Percentiles rank a stretch among this genome's conserved stretches.
These are phyloP conservation scores for Calocybe indica DNA, from an alignment of 768 basidiomycete genomes.

Conservation along the genomic window DNA sequence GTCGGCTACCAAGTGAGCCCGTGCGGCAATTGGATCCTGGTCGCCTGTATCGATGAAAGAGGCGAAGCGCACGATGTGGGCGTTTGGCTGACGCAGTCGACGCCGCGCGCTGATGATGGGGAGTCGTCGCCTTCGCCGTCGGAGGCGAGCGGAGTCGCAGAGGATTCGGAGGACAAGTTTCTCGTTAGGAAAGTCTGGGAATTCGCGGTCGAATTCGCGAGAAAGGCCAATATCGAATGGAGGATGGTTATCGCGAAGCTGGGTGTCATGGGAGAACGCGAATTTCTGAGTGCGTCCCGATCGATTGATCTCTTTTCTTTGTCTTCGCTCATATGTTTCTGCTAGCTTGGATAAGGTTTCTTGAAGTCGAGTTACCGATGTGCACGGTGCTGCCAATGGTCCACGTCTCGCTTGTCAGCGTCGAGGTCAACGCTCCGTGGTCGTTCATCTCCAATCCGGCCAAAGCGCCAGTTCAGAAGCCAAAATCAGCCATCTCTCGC, in stretches of 20 bases:
- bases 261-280: slow-evolving; percentile 51
- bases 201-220: slow-evolving; percentile 57
- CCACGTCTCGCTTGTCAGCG: slow-evolving; percentile 56
- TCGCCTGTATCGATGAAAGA: slow-evolving; percentile 70
- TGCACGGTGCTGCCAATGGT: slow-evolving; percentile 41
- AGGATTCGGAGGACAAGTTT: slow-evolving; percentile 37
- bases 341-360: slow-evolving; percentile 59
- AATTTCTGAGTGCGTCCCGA: slow-evolving; percentile 55
- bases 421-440: slow-evolving; percentile 57
- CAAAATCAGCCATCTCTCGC: slow-evolving; percentile 21
- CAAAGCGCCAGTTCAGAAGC: slow-evolving; percentile 9
- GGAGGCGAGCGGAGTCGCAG: slow-evolving; percentile 8
- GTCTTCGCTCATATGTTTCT: slow-evolving; percentile 4
- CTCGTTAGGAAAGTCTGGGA: slow-evolving; percentile 63
- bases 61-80: slow-evolving; percentile 70
- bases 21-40: slow-evolving; percentile 73
- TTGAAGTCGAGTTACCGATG: slow-evolving; percentile 33
- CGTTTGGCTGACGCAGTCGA: slow-evolving; percentile 54
- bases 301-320: background rate
- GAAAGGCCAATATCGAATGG: slow-evolving; percentile 74
- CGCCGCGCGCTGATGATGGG: background rate
- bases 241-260: slow-evolving; percentile 66
- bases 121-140: slow-evolving; percentile 17
- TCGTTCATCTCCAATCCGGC: slow-evolving; percentile 36
- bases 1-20: slow-evolving; percentile 63